Conservation (phyloP, 2,329 filamentous ascomycete species). For the Septoria petroselini region DNA sequence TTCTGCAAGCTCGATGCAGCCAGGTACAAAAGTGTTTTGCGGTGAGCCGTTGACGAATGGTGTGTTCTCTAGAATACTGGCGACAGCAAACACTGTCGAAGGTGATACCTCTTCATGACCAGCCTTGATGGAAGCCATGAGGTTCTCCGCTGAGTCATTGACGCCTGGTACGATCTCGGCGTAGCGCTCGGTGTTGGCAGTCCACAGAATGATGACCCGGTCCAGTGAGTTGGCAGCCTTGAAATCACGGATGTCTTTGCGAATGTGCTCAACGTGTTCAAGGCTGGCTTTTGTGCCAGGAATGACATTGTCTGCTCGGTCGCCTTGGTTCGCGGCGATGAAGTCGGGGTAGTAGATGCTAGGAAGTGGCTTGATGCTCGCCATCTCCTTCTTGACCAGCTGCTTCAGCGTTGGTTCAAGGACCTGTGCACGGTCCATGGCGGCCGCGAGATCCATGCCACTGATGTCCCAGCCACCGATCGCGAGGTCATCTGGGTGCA, state of each 20-base stretch:
- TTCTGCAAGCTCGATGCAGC: slow-evolving; percentile 84
- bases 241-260: slow-evolving; percentile 90
- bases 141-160: slow-evolving; percentile 94
- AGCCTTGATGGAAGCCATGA: slow-evolving; percentile 79
- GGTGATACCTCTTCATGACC: slow-evolving; percentile 91
- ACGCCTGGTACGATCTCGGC: slow-evolving; percentile 82
- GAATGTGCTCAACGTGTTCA: slow-evolving; percentile 89
- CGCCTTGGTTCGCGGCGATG: slow-evolving; percentile 97
- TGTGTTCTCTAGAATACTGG: slow-evolving; percentile 80
- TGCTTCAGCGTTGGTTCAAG: slow-evolving; percentile 92
- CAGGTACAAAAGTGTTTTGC: slow-evolving; percentile 97
- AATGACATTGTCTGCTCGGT: slow-evolving; percentile 87
- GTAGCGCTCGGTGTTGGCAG: slow-evolving; percentile 97
- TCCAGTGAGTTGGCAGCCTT: slow-evolving; percentile 80
- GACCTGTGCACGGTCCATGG: slow-evolving; percentile 94
- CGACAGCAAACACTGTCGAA: slow-evolving; percentile 93
- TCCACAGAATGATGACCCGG: slow-evolving; percentile 97
- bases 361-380: slow-evolving; percentile 79
- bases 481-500: slow-evolving; percentile 91
- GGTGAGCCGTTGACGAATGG: slow-evolving; percentile 99
- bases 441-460: slow-evolving; percentile 77
- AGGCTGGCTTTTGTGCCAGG: slow-evolving; percentile 77
- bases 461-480: slow-evolving; percentile 98
- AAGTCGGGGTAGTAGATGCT: slow-evolving; percentile 99
- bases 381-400: slow-evolving; percentile 90